phyloP scores from a whole-genome alignment of 352 stramenopile genomes.

The Phytophthora idaei region DNA sequence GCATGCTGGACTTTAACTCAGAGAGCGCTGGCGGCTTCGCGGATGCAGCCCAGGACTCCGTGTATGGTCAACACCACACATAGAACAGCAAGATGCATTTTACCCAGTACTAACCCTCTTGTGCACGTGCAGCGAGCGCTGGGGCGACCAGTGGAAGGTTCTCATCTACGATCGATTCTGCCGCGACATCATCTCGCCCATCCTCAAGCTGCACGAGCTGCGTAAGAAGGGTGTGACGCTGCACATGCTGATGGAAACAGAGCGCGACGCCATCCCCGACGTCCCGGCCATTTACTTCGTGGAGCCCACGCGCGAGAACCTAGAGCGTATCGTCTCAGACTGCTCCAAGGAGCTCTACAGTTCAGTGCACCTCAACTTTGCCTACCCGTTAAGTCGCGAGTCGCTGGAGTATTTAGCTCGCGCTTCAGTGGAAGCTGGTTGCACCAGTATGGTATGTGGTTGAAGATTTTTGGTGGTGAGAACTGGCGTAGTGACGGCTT shows the following conservation, averaged over 20 bases:
- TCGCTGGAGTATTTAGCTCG: slow-evolving; percentile 89
- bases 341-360: slow-evolving; percentile 94
- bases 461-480: background rate
- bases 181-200: slow-evolving; percentile 97
- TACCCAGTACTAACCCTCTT: background rate
- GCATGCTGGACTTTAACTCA: slow-evolving; percentile 88
- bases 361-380: slow-evolving; percentile 95
- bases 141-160: slow-evolving; percentile 94
- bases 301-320: slow-evolving; percentile 93
- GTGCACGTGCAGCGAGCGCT: slow-evolving; percentile 53
- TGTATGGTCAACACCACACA: slow-evolving; percentile 19
- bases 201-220: slow-evolving; percentile 97
- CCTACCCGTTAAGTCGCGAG: slow-evolving; percentile 86
- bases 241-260: slow-evolving; percentile 94
- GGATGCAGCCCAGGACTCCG: slow-evolving; percentile 44
- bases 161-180: slow-evolving; percentile 97
- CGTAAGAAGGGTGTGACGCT: slow-evolving; percentile 97
- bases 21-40: slow-evolving; percentile 47
- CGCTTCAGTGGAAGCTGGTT: slow-evolving; percentile 73
- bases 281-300: slow-evolving; percentile 98
- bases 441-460: slow-evolving; percentile 71
- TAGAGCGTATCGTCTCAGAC: slow-evolving; percentile 95
- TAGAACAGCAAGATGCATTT: background rate
- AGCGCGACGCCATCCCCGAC: slow-evolving; percentile 96
- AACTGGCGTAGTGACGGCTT: background rate